phyloP scores from a whole-genome alignment of 257 asterid genomes.

The Cinchona pubescens region DNA sequence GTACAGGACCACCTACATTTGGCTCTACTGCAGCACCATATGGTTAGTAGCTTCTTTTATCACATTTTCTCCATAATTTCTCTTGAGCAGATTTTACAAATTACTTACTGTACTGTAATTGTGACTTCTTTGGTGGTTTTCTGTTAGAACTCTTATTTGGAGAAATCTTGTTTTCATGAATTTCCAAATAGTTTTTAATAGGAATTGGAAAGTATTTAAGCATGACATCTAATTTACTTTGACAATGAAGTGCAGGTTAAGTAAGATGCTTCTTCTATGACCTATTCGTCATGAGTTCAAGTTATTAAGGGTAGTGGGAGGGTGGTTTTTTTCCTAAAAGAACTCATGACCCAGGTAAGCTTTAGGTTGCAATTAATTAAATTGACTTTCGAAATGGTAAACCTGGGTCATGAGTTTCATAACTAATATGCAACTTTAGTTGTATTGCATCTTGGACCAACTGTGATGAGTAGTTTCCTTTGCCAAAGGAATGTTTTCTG shows the following conservation, averaged over 20 bases:
- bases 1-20: slow-evolving; percentile 4
- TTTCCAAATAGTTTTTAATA: background rate
- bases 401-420: background rate
- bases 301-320: too few species aligned
- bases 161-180: background rate
- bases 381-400: background rate
- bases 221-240: background rate
- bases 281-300: too few species aligned
- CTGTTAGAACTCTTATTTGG: background rate
- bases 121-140: background rate
- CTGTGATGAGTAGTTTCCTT: background rate
- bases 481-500: background rate
- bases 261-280: too few species aligned
- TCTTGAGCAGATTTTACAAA: background rate
- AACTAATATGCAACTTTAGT: background rate
- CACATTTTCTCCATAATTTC: background rate
- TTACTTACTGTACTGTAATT: background rate
- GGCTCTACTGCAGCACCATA: slow-evolving; percentile 5
- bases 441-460: background rate
- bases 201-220: background rate
- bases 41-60: slow-evolving; percentile 19
- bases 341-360: too few species aligned
- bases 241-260: too few species aligned
- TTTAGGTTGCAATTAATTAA: background rate
- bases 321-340: too few species aligned